Percentiles rank a stretch among this genome's conserved stretches.
Evolutionary conservation across 208 protist genomes (phyloP).

Genomic region (Acanthamoeba divionensis): DNA sequence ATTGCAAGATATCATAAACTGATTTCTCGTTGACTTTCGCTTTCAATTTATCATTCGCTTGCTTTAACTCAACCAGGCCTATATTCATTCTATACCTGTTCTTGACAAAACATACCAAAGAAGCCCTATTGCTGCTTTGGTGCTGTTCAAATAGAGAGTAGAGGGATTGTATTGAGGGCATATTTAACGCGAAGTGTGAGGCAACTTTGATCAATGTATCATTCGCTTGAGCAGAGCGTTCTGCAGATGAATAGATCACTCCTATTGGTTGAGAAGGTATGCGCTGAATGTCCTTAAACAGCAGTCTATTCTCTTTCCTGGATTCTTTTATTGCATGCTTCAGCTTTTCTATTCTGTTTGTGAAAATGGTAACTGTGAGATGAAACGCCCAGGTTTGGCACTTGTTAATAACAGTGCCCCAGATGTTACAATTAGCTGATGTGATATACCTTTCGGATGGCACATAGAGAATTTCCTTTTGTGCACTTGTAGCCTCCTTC

Average conservation of each 20-base stretch:
- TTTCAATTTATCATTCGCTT: constrained; percentile 15
- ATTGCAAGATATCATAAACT: constrained; percentile 17
- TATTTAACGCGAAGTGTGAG: neutral
- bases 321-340: too few species aligned
- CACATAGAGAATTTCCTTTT: too few species aligned
- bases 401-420: too few species aligned
- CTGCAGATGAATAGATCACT: constrained; percentile 4
- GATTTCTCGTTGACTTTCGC: neutral
- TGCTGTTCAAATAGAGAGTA: neutral
- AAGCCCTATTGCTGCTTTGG: neutral
- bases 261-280: neutral
- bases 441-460: too few species aligned
- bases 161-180: neutral
- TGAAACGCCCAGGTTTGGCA: too few species aligned
- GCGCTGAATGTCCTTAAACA: too few species aligned
- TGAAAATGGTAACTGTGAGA: too few species aligned
- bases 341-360: too few species aligned
- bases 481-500: too few species aligned
- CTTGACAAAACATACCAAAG: neutral
- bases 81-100: neutral
- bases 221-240: constrained; percentile 20
- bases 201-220: constrained; percentile 2
- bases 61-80: neutral
- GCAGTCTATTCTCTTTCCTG: too few species aligned
- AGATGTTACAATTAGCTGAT: too few species aligned